Percentiles rank a stretch among this genome's conserved stretches.
Evolutionary conservation across 192 early-diverging fungal species (phyloP).

Genomic region (Coemansia asiatica): DNA sequence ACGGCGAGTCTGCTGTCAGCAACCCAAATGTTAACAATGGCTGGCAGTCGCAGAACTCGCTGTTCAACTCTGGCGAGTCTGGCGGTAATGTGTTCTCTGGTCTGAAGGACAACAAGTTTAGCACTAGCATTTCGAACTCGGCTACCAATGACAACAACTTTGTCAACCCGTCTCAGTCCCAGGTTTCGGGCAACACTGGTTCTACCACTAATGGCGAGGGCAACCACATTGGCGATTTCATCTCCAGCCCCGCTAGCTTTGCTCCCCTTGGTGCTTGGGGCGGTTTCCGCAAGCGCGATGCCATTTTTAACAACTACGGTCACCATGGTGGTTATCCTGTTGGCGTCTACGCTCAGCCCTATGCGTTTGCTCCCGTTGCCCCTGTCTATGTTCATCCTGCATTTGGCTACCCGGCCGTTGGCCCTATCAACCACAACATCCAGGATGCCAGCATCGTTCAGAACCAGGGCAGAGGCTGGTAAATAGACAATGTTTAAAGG

Average conservation of each 20-base stretch:
- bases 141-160: slow-evolving; percentile 43
- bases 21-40: slow-evolving; percentile 47
- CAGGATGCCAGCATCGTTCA: slow-evolving; percentile 49
- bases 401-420: slow-evolving; percentile 7
- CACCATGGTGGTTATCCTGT: slow-evolving; percentile 11
- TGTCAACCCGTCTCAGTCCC: slow-evolving; percentile 32
- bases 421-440: slow-evolving; percentile 31
- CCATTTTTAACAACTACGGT: slow-evolving; percentile 39
- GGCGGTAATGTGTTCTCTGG: slow-evolving; percentile 31
- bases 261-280: neutral
- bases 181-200: slow-evolving; percentile 38
- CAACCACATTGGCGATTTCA: slow-evolving; percentile 38
- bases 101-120: slow-evolving; percentile 3
- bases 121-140: slow-evolving; percentile 30
- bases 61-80: slow-evolving; percentile 18
- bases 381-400: slow-evolving; percentile 4
- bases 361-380: slow-evolving; percentile 14
- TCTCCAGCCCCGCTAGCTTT: neutral
- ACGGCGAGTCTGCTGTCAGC: slow-evolving; percentile 27
- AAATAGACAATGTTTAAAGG: neutral
- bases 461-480: slow-evolving; percentile 28
- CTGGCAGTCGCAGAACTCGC: slow-evolving; percentile 31
- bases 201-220: slow-evolving; percentile 35
- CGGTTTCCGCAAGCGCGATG: slow-evolving; percentile 26
- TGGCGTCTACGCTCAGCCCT: slow-evolving; percentile 7